phyloP scores from a whole-genome alignment of 2,329 filamentous ascomycete genomes.

The Colletotrichum phormii region DNA sequence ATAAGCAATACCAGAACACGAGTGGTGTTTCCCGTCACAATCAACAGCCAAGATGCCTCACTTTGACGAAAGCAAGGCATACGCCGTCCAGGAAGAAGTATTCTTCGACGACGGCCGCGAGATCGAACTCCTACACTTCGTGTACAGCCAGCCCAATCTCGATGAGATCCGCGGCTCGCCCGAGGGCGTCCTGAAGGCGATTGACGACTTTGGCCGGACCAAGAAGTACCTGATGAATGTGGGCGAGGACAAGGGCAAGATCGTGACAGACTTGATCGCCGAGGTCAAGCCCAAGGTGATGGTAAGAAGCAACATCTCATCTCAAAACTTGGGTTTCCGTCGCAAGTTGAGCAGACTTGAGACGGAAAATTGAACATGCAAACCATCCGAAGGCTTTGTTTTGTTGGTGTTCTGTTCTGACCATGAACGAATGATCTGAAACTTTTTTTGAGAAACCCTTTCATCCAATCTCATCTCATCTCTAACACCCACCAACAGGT shows the following conservation, averaged over 20 bases:
- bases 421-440: no score
- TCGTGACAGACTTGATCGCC: slow-evolving; percentile 76
- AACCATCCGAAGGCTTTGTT: neutral
- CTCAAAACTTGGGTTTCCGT: neutral
- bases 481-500: slow-evolving; percentile 52
- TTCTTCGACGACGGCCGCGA: slow-evolving; percentile 79
- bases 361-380: no score
- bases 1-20: no score
- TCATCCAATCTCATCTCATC: neutral
- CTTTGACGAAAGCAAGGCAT: slow-evolving; percentile 54
- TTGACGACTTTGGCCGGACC: slow-evolving; percentile 74
- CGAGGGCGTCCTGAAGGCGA: slow-evolving; percentile 71
- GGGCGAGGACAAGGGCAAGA: slow-evolving; percentile 78
- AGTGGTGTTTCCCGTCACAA: no score
- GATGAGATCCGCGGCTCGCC: slow-evolving; percentile 74
- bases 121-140: slow-evolving; percentile 76
- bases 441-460: neutral
- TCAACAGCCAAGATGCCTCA: slow-evolving; percentile 3
- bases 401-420: neutral
- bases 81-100: slow-evolving; percentile 54
- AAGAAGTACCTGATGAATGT: slow-evolving; percentile 85
- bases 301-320: slow-evolving; percentile 50
- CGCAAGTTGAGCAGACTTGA: neutral
- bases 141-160: slow-evolving; percentile 72
- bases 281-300: slow-evolving; percentile 75